These are phyloP conservation scores for Pseudogymnoascus sp. DNA, from an alignment of 2,329 filamentous ascomycete genomes.

Conservation along the genomic window DNA sequence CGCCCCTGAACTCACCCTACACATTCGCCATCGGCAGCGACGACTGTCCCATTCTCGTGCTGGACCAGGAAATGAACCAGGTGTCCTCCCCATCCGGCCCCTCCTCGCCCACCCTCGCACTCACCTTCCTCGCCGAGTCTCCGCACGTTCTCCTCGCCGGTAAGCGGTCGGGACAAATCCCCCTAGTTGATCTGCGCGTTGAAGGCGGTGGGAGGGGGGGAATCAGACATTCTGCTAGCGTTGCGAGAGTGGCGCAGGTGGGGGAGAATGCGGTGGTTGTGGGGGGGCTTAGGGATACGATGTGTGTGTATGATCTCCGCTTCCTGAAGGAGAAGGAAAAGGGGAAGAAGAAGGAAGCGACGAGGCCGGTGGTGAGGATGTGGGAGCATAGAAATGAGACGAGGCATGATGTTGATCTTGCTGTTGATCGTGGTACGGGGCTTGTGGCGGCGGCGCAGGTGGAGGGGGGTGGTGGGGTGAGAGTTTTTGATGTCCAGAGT, in stretches of 20 bases:
- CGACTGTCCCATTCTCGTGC: slow-evolving; percentile 4
- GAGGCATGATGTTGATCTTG: slow-evolving; percentile 43
- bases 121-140: slow-evolving; percentile 39
- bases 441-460: slow-evolving; percentile 48
- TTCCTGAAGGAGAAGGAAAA: slow-evolving; percentile 26
- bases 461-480: slow-evolving; percentile 22
- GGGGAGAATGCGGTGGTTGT: slow-evolving; percentile 44
- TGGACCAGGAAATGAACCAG: slow-evolving; percentile 15
- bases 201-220: slow-evolving; percentile 19
- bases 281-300: slow-evolving; percentile 40
- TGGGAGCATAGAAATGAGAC: slow-evolving; percentile 42
- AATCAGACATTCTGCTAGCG: slow-evolving; percentile 30
- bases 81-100: slow-evolving; percentile 17
- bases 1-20: neutral
- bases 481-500: neutral
- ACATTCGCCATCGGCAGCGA: neutral
- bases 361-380: slow-evolving; percentile 40
- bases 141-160: slow-evolving; percentile 43
- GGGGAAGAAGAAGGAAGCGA: slow-evolving; percentile 5
- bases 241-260: slow-evolving; percentile 44
- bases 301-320: slow-evolving; percentile 51
- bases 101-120: slow-evolving; percentile 36
- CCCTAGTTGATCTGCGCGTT: slow-evolving; percentile 26
- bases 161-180: slow-evolving; percentile 39
- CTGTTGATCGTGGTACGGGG: slow-evolving; percentile 39